phyloP scores from a whole-genome alignment of 495 filamentous ascomycete genomes.

The Bacidia rubella region DNA sequence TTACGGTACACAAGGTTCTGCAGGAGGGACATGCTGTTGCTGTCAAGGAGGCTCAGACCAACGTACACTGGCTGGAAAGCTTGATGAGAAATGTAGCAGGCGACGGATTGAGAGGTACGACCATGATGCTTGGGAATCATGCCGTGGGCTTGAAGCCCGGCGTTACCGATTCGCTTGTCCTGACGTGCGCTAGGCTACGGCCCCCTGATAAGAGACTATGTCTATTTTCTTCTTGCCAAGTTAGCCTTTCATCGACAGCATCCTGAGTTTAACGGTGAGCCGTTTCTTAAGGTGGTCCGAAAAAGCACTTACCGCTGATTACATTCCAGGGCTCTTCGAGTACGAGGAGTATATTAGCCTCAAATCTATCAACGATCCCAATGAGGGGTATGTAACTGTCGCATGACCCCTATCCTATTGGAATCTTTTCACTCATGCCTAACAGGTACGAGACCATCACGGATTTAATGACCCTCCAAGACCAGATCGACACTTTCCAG shows the following conservation, averaged over 20 bases:
- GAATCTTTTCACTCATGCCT: conserved; percentile 9
- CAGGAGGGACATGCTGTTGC: conserved; percentile 90
- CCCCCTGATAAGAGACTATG: conserved; percentile 86
- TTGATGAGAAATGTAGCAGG: conserved; percentile 71
- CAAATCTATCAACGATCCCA: conserved; percentile 96
- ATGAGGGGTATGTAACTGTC: conserved; percentile 79
- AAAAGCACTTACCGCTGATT: conserved; percentile 15
- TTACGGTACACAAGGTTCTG: conserved; percentile 88
- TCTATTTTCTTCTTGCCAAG: conserved; percentile 86
- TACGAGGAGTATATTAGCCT: conserved; percentile 98
- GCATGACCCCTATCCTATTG: neutral
- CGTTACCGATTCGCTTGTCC: neutral
- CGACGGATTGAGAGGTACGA: conserved; percentile 66
- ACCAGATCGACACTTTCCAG: conserved; percentile 96
- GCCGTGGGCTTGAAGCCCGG: neutral
- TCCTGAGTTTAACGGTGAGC: conserved; percentile 87
- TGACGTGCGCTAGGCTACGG: conserved; percentile 52
- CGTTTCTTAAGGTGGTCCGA: neutral
- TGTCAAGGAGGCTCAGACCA: conserved; percentile 75
- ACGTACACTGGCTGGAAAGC: conserved; percentile 85
- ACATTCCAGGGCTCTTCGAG: conserved; percentile 59
- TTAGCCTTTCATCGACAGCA: conserved; percentile 88
- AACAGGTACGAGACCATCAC: conserved; percentile 82
- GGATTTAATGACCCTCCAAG: conserved; percentile 91
- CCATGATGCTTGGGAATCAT: neutral